These are phyloP conservation scores for Botrytis galanthina DNA, from an alignment of 2,329 filamentous ascomycete species.

Conservation along the genomic window DNA sequence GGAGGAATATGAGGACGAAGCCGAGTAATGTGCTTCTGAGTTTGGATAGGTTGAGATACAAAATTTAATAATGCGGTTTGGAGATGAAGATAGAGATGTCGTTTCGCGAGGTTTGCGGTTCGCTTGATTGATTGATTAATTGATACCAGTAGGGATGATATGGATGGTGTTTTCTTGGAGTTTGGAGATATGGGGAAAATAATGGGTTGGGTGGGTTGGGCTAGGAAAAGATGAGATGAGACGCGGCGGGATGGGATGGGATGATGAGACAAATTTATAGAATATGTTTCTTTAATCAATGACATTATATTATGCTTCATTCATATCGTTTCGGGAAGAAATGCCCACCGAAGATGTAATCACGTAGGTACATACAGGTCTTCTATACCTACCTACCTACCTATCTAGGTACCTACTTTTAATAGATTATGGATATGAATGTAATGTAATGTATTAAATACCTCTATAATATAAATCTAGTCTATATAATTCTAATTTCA, in stretches of 20 bases:
- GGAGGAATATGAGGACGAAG: slow-evolving; percentile 7
- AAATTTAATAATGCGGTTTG: background rate
- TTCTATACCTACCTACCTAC: background rate
- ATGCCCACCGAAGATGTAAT: background rate
- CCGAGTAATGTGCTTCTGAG: background rate
- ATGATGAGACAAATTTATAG: background rate
- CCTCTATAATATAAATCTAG: background rate
- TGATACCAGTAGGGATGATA: slow-evolving; percentile 10
- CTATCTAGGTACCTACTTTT: background rate
- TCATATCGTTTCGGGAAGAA: background rate
- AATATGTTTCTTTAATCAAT: background rate
- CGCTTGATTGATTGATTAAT: background rate
- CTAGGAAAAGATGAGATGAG: background rate
- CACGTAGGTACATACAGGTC: background rate
- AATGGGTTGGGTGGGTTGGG: background rate
- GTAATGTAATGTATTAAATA: background rate
- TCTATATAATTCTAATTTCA: background rate
- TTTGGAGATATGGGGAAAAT: background rate
- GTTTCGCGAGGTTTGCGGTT: background rate
- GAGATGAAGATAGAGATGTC: background rate
- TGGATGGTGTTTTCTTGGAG: slow-evolving; percentile 5
- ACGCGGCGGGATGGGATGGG: background rate
- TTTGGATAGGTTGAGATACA: background rate
- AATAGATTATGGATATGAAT: background rate
- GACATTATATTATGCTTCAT: background rate